A percentile compares a stretch with the other conserved stretches of the same genome.
phyloP scores from a whole-genome alignment of 73 alveolate species.

The Paramecium primaurelia region DNA sequence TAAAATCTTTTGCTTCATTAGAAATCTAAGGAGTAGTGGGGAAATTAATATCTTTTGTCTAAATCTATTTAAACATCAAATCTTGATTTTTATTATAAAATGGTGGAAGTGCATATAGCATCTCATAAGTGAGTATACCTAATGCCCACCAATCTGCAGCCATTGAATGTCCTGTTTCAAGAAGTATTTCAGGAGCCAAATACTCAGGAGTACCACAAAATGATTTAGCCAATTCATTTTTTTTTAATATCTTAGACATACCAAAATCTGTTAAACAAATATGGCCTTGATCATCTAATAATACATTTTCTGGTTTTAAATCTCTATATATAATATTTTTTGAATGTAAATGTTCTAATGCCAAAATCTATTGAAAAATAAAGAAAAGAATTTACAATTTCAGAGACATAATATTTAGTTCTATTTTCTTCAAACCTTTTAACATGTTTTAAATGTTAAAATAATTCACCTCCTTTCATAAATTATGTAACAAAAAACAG shows the following conservation, averaged over 20 bases:
- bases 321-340: constrained; percentile 80
- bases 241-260: constrained; percentile 71
- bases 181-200: constrained; percentile 81
- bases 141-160: constrained; percentile 82
- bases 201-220: constrained; percentile 85
- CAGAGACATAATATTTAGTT: constrained; percentile 80
- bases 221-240: constrained; percentile 70
- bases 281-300: constrained; percentile 84
- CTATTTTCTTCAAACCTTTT: constrained; percentile 73
- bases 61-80: constrained; percentile 65
- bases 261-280: constrained; percentile 84
- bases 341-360: constrained; percentile 77
- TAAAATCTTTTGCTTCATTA: constrained; percentile 69
- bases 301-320: constrained; percentile 83
- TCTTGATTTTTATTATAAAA: constrained; percentile 69
- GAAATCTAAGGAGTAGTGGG: constrained; percentile 63
- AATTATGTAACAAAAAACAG: constrained; percentile 89
- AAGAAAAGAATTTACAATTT: constrained; percentile 42
- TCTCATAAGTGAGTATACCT: constrained; percentile 74
- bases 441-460: constrained; percentile 73
- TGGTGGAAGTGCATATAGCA: constrained; percentile 78
- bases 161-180: constrained; percentile 71
- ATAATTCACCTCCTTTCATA: constrained; percentile 85
- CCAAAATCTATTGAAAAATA: constrained; percentile 42
- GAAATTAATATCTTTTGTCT: constrained; percentile 58